Evolutionary conservation across 768 basidiomycete species (phyloP).

Genomic region (Tricholomella constricta): DNA sequence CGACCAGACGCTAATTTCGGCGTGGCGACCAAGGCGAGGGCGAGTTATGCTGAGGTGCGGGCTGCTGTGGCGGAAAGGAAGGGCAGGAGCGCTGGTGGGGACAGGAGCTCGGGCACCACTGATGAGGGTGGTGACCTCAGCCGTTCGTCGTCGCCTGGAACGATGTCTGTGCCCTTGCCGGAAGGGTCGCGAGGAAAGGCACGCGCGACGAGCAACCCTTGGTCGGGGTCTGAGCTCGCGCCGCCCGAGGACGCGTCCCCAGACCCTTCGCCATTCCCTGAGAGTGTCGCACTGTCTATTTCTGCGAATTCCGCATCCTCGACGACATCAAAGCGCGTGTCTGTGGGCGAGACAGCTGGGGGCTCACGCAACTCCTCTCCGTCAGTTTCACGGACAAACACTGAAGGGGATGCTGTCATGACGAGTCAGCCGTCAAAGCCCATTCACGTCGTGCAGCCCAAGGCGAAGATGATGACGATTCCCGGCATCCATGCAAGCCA

Average conservation of each 20-base stretch:
- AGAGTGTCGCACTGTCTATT: constrained; percentile 16
- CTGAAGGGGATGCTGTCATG: constrained; percentile 33
- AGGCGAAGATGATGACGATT: constrained; percentile 81
- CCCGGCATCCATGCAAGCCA: constrained; percentile 87
- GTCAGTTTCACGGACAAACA: constrained; percentile 36
- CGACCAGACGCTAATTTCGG: constrained; percentile 32
- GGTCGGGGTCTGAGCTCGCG: constrained; percentile 10
- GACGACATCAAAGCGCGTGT: constrained; percentile 23
- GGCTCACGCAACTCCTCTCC: constrained; percentile 28
- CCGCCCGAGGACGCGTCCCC: not conserved
- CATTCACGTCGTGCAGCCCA: constrained; percentile 76
- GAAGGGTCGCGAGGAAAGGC: constrained; percentile 11
- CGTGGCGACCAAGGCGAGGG: constrained; percentile 43
- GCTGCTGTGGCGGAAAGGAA: constrained; percentile 74
- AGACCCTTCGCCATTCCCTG: constrained; percentile 16
- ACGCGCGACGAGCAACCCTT: constrained; percentile 21
- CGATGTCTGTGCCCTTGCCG: constrained; percentile 18
- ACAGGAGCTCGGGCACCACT: constrained; percentile 27
- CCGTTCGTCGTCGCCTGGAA: constrained; percentile 21
- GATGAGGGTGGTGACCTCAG: constrained; percentile 24
- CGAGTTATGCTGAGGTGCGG: constrained; percentile 73
- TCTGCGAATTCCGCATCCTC: constrained; percentile 20
- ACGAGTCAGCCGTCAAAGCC: constrained; percentile 27
- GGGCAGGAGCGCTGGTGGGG: constrained; percentile 34
- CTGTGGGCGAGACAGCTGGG: constrained; percentile 2